Evolutionary conservation across 352 stramenopile species (phyloP).

Genomic region (Pythium coloratum): DNA sequence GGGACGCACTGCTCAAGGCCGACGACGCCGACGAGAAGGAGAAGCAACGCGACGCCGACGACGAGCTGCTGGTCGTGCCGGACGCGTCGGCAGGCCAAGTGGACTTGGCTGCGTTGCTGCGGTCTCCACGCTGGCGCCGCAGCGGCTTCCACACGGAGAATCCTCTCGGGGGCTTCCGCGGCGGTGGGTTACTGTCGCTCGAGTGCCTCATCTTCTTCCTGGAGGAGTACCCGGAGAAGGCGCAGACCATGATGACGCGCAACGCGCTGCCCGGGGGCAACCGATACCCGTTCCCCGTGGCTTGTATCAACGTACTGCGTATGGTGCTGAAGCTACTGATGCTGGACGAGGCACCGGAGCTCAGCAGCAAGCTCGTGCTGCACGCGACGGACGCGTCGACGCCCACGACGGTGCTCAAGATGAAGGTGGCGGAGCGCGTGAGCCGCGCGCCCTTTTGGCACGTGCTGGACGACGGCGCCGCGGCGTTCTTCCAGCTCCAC

Average conservation of each 20-base stretch:
- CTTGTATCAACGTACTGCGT: constrained; percentile 84
- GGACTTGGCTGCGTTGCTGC: constrained; percentile 52
- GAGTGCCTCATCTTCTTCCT: constrained; percentile 77
- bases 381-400: constrained; percentile 40
- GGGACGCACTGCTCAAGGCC: constrained; percentile 50
- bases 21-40: constrained; percentile 23
- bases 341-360: constrained; percentile 70
- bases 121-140: constrained; percentile 58
- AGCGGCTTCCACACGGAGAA: constrained; percentile 85
- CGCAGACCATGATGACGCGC: constrained; percentile 68
- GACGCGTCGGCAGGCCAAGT: constrained; percentile 17
- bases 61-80: constrained; percentile 9
- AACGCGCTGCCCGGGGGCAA: constrained; percentile 73
- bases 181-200: constrained; percentile 68
- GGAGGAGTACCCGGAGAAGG: constrained; percentile 80
- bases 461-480: constrained; percentile 61
- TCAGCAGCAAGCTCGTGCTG: constrained; percentile 73
- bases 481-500: constrained; percentile 74
- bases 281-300: constrained; percentile 81
- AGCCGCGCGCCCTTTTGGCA: constrained; percentile 80
- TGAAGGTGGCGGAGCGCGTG: constrained; percentile 77
- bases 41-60: constrained; percentile 22
- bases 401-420: constrained; percentile 58
- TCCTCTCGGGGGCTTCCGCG: constrained; percentile 73
- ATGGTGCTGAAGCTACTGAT: constrained; percentile 86